Base-by-base conservation (phyloP, 176 grass and related monocot species). In the Secale cereale region DNA sequence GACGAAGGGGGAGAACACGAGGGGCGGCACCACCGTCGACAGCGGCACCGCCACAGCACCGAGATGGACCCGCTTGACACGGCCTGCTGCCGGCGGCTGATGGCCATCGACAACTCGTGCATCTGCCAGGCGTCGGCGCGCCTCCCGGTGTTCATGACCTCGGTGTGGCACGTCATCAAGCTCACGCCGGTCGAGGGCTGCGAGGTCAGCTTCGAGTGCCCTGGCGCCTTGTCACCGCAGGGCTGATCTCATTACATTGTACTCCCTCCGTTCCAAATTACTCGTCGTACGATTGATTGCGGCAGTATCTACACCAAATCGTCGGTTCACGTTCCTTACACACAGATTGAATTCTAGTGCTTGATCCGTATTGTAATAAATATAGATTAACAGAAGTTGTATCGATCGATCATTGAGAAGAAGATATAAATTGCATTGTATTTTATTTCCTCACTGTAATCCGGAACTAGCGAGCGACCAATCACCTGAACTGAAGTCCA, bases 61-160 rank as follows among this genome's bases (percentile, higher is more conserved):
- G 43, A 30, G 1, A 56, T 83, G 17, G 85, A 94, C 78, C 88
- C 94, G 4, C 57, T 67, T n/a, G 89, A 94, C 87, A 88, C 92
- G 1, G 90, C 89, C 4, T 97, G 92, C 80, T 97, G 94, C 85
- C 81, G 92, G 3, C 80, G 94, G 27, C 86, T 97, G 19, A 86
- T 86, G 83, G 83, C 89, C 4, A 74, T 92, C 5, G 92, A 97
- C 82, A 89, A 89, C 74, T 82, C 92, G 8, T 97, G 94, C 81
- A 81, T 83, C 52, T 94, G 94, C 83, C 92, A 89, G 57, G 89
- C 77, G 27, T 48, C 76, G 4, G 82, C 85, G 4, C 85, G 90
- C 11, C 86, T 94, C 5, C 94, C 94, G 10, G 8, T 77, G 17
- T 97, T 97, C 85, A 83, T 97, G 40, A 85, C 81, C 48, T 64